Conservation (phyloP, 2,329 filamentous ascomycete species). For the Aspergillus persii region DNA sequence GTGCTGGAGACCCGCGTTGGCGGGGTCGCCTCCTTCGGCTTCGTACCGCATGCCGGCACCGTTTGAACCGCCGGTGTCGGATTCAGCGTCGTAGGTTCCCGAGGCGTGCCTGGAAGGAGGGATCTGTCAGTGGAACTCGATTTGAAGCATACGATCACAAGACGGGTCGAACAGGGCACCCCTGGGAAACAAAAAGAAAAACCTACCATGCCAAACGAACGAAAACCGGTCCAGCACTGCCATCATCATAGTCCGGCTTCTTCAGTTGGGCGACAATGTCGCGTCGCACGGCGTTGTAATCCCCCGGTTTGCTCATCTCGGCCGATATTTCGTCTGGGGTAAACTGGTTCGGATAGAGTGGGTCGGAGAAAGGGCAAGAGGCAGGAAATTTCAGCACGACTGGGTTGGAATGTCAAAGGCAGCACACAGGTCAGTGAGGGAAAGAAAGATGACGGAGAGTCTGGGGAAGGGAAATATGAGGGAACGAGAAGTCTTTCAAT, state of each 20-base stretch:
- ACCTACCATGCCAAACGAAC: conserved; percentile 62
- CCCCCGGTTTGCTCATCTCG: conserved; percentile 37
- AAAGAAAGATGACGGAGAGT: conserved; percentile 6
- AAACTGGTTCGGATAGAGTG: conserved; percentile 3
- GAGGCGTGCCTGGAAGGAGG: conserved; percentile 55
- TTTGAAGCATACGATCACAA: not conserved
- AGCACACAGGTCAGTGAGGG: not conserved
- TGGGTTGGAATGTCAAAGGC: not conserved
- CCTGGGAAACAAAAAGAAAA: not conserved
- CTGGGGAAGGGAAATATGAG: conserved; percentile 1
- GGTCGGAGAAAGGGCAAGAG: not conserved
- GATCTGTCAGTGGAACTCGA: conserved; percentile 5
- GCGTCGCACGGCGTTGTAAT: conserved; percentile 52
- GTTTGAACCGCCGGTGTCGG: conserved; percentile 63
- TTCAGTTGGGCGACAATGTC: conserved; percentile 55
- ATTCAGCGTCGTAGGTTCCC: conserved; percentile 59
- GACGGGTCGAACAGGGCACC: too few relatives aligned
- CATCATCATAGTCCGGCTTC: conserved; percentile 65
- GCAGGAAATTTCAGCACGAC: not conserved
- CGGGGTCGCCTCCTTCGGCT: conserved; percentile 61
- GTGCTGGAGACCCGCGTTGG: conserved; percentile 64
- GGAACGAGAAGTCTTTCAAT: conserved; percentile 1
- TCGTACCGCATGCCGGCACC: conserved; percentile 67
- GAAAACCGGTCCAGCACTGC: conserved; percentile 62
- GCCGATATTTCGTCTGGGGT: conserved; percentile 22